Percentiles rank a stretch among this genome's conserved stretches.
Evolutionary conservation across 805 yeast species (phyloP).

Genomic region (Kluyveromyces wickerhamii): DNA sequence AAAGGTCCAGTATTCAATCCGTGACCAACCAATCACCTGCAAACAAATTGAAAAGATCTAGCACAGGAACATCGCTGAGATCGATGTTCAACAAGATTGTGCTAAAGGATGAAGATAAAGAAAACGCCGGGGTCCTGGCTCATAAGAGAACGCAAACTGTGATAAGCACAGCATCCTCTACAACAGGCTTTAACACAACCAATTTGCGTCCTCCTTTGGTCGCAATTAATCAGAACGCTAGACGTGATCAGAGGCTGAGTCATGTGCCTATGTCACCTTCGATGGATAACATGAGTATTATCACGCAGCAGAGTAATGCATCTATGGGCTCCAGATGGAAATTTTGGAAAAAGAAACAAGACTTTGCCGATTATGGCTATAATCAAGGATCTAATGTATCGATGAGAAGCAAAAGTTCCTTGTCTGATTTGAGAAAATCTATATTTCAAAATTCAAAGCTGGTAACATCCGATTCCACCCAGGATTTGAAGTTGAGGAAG

Average conservation of each 20-base stretch:
- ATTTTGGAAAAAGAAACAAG: conserved; percentile 26
- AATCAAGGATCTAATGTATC: conserved; percentile 6
- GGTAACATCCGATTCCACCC: conserved; percentile 5
- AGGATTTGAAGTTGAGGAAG: conserved; percentile 7
- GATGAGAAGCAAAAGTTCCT: conserved; percentile 15
- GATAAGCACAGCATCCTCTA: conserved; percentile 1
- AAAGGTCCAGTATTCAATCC: conserved; percentile 5
- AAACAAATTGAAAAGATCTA: conserved; percentile 18
- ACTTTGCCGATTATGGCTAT: background rate
- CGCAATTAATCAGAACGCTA: conserved; percentile 7
- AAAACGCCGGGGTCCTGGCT: conserved; percentile 10
- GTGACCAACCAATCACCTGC: conserved; percentile 6
- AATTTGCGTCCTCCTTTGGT: conserved; percentile 5
- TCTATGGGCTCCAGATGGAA: conserved; percentile 27
- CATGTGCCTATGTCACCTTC: conserved; percentile 2
- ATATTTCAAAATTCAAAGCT: conserved; percentile 6
- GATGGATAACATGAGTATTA: conserved; percentile 7
- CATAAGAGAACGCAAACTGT: conserved; percentile 1
- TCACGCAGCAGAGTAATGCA: conserved; percentile 14
- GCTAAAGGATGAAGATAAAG: conserved; percentile 18
- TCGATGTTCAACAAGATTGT: conserved; percentile 25
- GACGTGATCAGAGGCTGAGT: conserved; percentile 1
- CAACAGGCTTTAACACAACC: background rate
- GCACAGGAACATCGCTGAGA: conserved; percentile 28
- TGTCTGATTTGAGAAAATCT: conserved; percentile 21